These are phyloP conservation scores for Rhodotorula sp. DNA, from an alignment of 1,284 basidiomycete species.

Conservation along the genomic window DNA sequence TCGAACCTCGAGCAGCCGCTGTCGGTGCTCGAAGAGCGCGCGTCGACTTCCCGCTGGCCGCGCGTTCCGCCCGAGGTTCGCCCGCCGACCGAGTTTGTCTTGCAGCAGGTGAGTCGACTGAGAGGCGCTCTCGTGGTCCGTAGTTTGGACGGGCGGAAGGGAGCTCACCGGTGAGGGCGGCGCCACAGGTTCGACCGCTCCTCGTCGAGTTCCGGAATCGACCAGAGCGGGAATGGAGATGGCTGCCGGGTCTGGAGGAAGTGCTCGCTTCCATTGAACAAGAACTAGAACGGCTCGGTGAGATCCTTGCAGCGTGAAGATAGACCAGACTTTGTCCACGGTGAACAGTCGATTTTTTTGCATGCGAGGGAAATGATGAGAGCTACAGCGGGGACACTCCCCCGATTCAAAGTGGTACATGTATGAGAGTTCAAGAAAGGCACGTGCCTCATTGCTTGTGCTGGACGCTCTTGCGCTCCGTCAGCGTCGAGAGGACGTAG, in stretches of 20 bases:
- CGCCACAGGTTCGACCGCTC: slow-evolving; percentile 11
- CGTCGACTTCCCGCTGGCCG: slow-evolving; percentile 1
- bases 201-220: not conserved
- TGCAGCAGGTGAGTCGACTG: slow-evolving; percentile 17
- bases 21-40: not conserved
- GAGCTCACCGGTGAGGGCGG: not conserved
- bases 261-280: not conserved
- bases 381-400: too few species aligned
- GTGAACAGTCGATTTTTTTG: too few species aligned
- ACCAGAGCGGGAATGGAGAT: not conserved
- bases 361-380: too few species aligned
- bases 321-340: too few species aligned
- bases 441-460: not conserved
- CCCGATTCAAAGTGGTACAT: not conserved
- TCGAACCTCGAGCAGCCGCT: not conserved
- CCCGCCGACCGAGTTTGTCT: slow-evolving; percentile 2
- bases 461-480: not conserved
- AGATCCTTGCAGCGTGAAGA: too few species aligned
- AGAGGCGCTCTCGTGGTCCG: too few species aligned
- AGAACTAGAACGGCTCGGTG: not conserved
- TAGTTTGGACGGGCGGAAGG: not conserved
- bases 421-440: not conserved
- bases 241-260: not conserved
- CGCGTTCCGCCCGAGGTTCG: not conserved
- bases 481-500: not conserved